A percentile compares a stretch with the other conserved stretches of the same genome.
phyloP scores from a whole-genome alignment of 2,329 filamentous ascomycete genomes.

The Calycina marina region DNA sequence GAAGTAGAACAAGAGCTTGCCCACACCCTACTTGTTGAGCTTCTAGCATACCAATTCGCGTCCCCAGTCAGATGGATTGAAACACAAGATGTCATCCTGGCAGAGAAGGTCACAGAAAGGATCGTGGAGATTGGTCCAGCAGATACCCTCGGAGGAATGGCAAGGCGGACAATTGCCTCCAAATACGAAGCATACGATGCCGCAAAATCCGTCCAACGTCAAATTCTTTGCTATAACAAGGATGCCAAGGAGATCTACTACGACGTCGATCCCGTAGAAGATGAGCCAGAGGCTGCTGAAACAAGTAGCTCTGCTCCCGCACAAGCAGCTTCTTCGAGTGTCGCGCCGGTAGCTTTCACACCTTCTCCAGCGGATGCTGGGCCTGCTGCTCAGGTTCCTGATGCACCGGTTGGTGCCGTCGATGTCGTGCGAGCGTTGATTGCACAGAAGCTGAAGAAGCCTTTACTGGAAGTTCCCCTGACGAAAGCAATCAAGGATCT shows the following conservation, averaged over 20 bases:
- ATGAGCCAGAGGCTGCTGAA: constrained; percentile 55
- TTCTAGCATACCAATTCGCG: constrained; percentile 97
- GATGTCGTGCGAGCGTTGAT: constrained; percentile 83
- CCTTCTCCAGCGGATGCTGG: constrained; percentile 59
- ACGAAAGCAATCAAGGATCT: constrained; percentile 98
- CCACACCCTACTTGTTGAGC: constrained; percentile 95
- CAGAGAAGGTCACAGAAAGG: constrained; percentile 87
- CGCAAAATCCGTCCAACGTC: constrained; percentile 86
- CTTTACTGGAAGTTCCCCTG: constrained; percentile 72
- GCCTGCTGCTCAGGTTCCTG: constrained; percentile 73
- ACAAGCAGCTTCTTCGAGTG: constrained; percentile 29
- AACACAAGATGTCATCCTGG: constrained; percentile 98
- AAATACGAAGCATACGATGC: constrained; percentile 99
- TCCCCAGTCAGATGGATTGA: constrained; percentile 99
- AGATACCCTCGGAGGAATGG: constrained; percentile 95
- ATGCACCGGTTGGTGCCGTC: constrained; percentile 74
- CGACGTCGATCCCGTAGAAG: constrained; percentile 87
- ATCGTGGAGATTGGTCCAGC: constrained; percentile 96
- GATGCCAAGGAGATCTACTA: constrained; percentile 99
- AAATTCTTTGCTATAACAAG: constrained; percentile 99
- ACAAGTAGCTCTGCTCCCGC: constrained; percentile 27
- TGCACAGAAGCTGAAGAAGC: constrained; percentile 96
- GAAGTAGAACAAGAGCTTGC: constrained; percentile 99
- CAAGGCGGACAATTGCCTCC: constrained; percentile 82
- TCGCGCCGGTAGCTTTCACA: constrained; percentile 37